A percentile compares a stretch with the other conserved stretches of the same genome.
These are phyloP conservation scores for Epipyxis sp. DNA, from an alignment of 108 stramenopile genomes.

Conservation along the genomic window DNA sequence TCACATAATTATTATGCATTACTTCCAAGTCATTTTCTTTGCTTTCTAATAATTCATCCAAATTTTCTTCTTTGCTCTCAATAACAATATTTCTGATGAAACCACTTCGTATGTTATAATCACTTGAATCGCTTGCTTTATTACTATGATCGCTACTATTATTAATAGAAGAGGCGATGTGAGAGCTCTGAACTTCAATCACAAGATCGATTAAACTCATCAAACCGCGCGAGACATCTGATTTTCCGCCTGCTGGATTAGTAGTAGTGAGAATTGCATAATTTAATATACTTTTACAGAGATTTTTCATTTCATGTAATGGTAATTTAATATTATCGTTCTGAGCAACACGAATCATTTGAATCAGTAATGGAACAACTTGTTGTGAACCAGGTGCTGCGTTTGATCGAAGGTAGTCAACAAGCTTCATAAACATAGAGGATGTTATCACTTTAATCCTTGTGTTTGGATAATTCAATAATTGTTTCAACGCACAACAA, in stretches of 20 bases:
- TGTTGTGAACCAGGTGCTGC: background rate
- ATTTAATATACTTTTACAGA: conserved; percentile 3
- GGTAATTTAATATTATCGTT: background rate
- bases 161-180: background rate
- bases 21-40: conserved; percentile 5
- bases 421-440: background rate
- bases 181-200: background rate
- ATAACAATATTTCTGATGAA: too few relatives aligned
- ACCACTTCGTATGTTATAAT: too few relatives aligned
- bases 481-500: background rate
- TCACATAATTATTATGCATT: too few relatives aligned
- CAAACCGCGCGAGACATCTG: background rate
- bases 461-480: background rate
- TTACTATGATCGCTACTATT: too few relatives aligned
- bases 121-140: too few relatives aligned
- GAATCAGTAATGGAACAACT: conserved; percentile 14
- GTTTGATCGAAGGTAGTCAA: conserved; percentile 1
- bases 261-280: background rate
- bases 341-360: background rate
- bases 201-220: background rate
- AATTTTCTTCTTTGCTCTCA: background rate
- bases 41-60: background rate
- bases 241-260: background rate
- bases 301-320: background rate
- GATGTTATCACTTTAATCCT: background rate